Evolutionary conservation across 176 grass and related monocot species (phyloP), one percentile per base, ranked within the genome.

Genomic region (Aegilops longissima): DNA sequence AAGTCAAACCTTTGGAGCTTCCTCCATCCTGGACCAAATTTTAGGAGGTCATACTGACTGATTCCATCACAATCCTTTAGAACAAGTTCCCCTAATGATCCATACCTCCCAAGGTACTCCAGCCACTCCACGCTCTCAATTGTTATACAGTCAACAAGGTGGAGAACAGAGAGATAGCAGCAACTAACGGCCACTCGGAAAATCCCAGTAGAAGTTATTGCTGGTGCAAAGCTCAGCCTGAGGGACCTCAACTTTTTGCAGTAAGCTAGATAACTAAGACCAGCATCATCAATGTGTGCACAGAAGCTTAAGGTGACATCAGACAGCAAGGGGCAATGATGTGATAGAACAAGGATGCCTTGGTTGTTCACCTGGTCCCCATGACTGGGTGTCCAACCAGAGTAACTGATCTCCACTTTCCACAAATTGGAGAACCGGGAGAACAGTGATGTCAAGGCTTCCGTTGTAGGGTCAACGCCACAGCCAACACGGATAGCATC

Each of bases 271-370:
- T 64, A 85, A 54, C 76, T 70, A 59, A 97, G 80, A 5, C 91
- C 94, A 2, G 69, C 78, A 66, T 96, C 87, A 67, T 83, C 40
- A 17, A 96, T 91, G 78, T 92, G 81, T 10, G 85, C 82, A 70
- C 92, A 94, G 68, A 92, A 97, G 79, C 92, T 97, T 86, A 97
- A 84, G 39, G 82, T 93, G 21, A 97, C 79, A 65, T 93, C 90
- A 3, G 74, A 56, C 34, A 97, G 83, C 12, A 12, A 83, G 54
- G 74, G 85, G 85, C 89, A 95, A 17, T 66, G 67, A 35, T 73
- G 87, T 25, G 80, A 93, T 33, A 93, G 82, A 61, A 90, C 67
- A 16, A 11, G 68, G 62, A 93, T 64, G 4, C 86, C 92, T 69
- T 90, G 16, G 76, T 87, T 85, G 29, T 90, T 92, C 56, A 97